Base-by-base conservation (phyloP, 176 grass and related monocot species). In the Cenchrus americanus region DNA sequence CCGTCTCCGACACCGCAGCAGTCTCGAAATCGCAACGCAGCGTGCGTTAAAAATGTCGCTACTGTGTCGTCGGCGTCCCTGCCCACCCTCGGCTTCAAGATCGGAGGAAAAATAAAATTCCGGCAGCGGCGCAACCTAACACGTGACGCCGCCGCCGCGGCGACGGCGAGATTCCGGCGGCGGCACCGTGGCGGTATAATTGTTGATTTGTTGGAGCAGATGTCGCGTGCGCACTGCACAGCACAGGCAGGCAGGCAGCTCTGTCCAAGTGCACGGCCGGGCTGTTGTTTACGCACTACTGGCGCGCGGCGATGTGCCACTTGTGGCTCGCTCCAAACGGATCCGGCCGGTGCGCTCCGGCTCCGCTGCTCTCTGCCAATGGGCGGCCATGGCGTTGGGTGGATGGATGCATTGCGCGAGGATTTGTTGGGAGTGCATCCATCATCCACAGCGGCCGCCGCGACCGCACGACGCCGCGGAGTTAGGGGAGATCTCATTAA, bases 401-500 rank as follows among this genome's bases (percentile, higher is more conserved):
- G 2, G 55, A 18, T 57, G 18, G n/a, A 18, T 17, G 11, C 17
- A 12, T 17, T 40, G 71, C 79, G 34, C 34, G 34, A 37, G 34
- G 34, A 37, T 37, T 37, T 30, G 27, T 37, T 30, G 27, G 58
- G 17, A 42, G 19, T 23, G 83, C 59, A 30, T 30, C 27, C 27
- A 30, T 30, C 27, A 30, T 30, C 27, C 27, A 2, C 27, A 30
- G 14, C n/a, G n/a, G n/a, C n/a, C n/a, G 3, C 24, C 57, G 23
- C 60, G 30, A 63, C 63, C 65, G 11, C 71, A 61, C 19, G 49
- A 5, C 70, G 86, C 76, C 62, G 82, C 30, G 1, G 62, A 15
- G 77, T 85, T 85, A 51, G 69, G 11, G 80, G 18, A 27, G 50
- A 79, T 50, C 14, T 32, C 60, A 68, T 89, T 81, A 0, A 62